Evolutionary conservation across 192 early-diverging fungal species (phyloP).

Genomic region (Haplosporangium gracile): DNA sequence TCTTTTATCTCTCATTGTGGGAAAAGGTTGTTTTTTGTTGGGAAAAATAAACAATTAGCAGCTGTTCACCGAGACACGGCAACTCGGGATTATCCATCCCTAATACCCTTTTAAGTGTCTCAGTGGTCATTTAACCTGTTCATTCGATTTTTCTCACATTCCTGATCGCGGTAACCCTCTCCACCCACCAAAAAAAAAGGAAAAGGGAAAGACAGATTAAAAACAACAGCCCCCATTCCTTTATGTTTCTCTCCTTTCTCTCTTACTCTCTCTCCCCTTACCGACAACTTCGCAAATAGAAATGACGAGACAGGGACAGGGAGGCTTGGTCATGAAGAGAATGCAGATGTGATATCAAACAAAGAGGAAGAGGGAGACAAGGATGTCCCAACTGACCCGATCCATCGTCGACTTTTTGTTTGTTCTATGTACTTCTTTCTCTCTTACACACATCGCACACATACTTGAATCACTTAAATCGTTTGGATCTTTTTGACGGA

Average conservation of each 20-base stretch:
- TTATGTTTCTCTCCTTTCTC: neutral
- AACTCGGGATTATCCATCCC: neutral
- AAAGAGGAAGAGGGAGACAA: too few species aligned
- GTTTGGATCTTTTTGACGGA: too few species aligned
- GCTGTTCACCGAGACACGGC: constrained; percentile 2
- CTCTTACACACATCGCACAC: neutral
- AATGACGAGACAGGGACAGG: too few species aligned
- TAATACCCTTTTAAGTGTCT: neutral
- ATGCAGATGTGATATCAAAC: too few species aligned
- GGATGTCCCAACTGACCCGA: neutral
- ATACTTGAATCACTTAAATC: too few species aligned
- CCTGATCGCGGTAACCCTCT: neutral
- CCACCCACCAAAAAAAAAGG: neutral
- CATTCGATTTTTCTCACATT: neutral
- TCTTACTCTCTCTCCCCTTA: neutral
- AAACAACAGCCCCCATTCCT: constrained; percentile 2
- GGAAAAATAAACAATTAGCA: too few species aligned
- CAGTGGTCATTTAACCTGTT: neutral
- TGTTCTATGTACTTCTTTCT: neutral
- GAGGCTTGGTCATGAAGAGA: too few species aligned
- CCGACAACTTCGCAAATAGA: too few species aligned
- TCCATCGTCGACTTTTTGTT: neutral
- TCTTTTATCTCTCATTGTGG: neutral
- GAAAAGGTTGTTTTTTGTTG: neutral
- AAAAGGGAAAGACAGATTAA: neutral